phyloP scores from a whole-genome alignment of 1,284 basidiomycete genomes.

The Marasmius tenuissimus region DNA sequence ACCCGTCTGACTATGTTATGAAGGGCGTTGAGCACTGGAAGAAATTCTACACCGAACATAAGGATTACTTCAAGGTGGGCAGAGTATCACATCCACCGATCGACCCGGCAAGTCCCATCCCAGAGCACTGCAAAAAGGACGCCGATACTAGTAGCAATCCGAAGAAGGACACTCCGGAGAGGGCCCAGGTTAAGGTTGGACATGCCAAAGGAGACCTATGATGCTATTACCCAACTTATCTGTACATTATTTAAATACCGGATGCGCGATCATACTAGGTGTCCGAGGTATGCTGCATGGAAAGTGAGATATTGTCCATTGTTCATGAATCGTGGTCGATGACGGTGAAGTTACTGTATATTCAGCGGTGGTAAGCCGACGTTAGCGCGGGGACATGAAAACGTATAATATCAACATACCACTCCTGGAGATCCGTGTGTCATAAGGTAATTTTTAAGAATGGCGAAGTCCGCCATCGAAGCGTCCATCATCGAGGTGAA shows the following conservation, averaged over 20 bases:
- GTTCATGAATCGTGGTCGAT: too few species aligned
- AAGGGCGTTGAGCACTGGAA: constrained; percentile 87
- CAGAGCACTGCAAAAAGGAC: constrained; percentile 72
- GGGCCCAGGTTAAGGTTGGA: constrained; percentile 7
- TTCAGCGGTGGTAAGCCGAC: not conserved
- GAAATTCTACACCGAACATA: constrained; percentile 81
- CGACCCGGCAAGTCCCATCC: constrained; percentile 77
- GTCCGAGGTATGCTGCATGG: not conserved
- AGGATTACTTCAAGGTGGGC: constrained; percentile 78
- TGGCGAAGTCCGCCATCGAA: constrained; percentile 78
- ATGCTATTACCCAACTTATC: constrained; percentile 13
- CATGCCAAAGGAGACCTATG: constrained; percentile 19
- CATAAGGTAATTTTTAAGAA: constrained; percentile 74
- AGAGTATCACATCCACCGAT: constrained; percentile 74
- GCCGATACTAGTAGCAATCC: constrained; percentile 19
- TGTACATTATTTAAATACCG: constrained; percentile 6
- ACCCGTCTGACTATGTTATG: constrained; percentile 11
- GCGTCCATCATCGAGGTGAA: constrained; percentile 70
- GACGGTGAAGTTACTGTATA: not conserved
- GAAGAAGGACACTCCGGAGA: constrained; percentile 20
- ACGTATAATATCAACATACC: constrained; percentile 11
- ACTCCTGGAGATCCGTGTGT: constrained; percentile 53
- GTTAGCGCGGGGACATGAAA: not conserved
- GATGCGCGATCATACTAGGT: not conserved
- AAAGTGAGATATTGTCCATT: too few species aligned